Base-by-base conservation (phyloP, 1,284 basidiomycete genomes). In the Moesziomyces parantarcticus region DNA sequence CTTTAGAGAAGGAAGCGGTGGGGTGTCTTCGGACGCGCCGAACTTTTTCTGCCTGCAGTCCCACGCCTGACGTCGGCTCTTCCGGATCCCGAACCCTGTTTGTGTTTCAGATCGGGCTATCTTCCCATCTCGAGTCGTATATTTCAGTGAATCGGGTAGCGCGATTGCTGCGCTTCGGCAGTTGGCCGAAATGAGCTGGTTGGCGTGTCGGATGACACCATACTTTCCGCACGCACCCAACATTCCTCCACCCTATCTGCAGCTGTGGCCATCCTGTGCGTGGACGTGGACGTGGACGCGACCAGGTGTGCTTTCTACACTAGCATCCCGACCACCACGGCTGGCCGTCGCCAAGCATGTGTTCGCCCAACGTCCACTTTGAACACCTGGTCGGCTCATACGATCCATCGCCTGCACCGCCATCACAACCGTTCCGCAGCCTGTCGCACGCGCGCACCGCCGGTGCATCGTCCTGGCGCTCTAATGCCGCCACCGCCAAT, bases 341-440 rank as follows among this genome's bases (percentile, higher is more conserved):
- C 29, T 29, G 29, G 29, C 29, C 11, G 9, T 29, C 29, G 29
- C 18, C 13, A 26, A 69, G 14, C 21, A 75, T 75, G 72, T 75
- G 72, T 60, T 75, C 72, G n/a, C 72, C 72, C n/a, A 75, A 75
- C 40, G 67, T 75, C 20, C 72, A 75, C 50, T 75, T 44, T 40
- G 63, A 75, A 34, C 58, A 67, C 43, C 59, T 56, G 29, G 32
- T 65, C 47, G 32, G 26, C 48, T 42, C 52, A 39, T 36, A 36
- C 46, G 39, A 42, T 18, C 58, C 53, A 3, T 42, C 65, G 18
- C 58, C 58, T 14, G 50, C 65, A 5, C 62, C 59, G 8, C 54
- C 42, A 11, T 22, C 26, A 23, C 50, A 64, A 34, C 41, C 32
- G 18, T 25, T 56, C 39, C 47, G 50, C 39, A 54, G 57, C 45